Evolutionary conservation across 2,329 filamentous ascomycete species (phyloP).

Genomic region (Ascochyta rabiei): DNA sequence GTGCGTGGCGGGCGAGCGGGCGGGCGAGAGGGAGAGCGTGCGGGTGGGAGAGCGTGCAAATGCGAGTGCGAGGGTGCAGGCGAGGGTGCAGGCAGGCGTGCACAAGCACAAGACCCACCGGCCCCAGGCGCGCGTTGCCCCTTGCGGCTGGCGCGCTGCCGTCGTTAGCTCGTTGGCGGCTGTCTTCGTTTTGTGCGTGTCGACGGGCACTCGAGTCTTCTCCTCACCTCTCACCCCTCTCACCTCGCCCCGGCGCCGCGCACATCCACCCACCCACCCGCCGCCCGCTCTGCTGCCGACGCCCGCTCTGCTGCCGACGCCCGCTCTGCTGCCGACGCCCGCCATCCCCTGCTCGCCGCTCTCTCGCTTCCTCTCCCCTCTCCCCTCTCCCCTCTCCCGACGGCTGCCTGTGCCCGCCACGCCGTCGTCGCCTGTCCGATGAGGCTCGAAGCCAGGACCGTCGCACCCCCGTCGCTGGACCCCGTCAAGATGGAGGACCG

Average conservation of each 20-base stretch:
- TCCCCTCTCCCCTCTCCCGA: slow-evolving; percentile 22
- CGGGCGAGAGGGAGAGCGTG: too few species aligned
- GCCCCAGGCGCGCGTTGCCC: too few species aligned
- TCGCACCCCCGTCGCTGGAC: slow-evolving; percentile 77
- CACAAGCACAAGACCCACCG: too few species aligned
- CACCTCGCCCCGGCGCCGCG: slow-evolving; percentile 30
- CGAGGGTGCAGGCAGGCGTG: too few species aligned
- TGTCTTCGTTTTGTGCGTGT: slow-evolving; percentile 13
- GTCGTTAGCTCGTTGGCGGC: neutral
- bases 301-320: slow-evolving; percentile 20
- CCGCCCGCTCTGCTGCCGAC: slow-evolving; percentile 21
- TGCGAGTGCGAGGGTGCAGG: too few species aligned
- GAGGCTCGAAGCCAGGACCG: slow-evolving; percentile 77
- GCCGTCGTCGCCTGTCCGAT: slow-evolving; percentile 68
- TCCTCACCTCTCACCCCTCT: slow-evolving; percentile 3
- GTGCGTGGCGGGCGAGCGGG: neutral
- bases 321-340: slow-evolving; percentile 20
- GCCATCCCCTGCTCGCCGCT: slow-evolving; percentile 22
- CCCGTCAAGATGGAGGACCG: slow-evolving; percentile 98
- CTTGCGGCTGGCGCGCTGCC: too few species aligned
- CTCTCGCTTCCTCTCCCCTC: too few species aligned
- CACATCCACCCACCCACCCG: too few species aligned
- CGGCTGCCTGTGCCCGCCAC: slow-evolving; percentile 24
- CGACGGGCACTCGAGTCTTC: slow-evolving; percentile 5
- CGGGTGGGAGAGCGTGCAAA: too few species aligned